Evolutionary conservation across 257 asterid genomes (phyloP).

Genomic region (Solanum commersonii): DNA sequence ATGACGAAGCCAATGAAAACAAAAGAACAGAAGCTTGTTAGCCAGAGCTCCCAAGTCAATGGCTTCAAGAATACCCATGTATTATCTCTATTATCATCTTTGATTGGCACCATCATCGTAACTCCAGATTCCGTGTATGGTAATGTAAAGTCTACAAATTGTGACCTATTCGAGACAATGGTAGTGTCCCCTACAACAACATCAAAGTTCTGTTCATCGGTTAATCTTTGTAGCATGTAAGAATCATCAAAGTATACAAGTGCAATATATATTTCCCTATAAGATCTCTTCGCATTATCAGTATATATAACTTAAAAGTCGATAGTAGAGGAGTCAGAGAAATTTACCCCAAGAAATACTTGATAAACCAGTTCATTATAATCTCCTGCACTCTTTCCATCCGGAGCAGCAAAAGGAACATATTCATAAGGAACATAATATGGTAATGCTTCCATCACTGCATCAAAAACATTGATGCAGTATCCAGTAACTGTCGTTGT

Average conservation of each 20-base stretch:
- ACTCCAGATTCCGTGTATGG: slow-evolving; percentile 46
- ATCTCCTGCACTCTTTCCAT: slow-evolving; percentile 13
- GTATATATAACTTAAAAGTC: not conserved
- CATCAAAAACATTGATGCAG: slow-evolving; percentile 41
- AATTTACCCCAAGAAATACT: slow-evolving; percentile 30
- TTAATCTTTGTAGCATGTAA: not conserved
- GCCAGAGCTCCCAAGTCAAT: slow-evolving; percentile 35
- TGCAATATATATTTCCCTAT: not conserved
- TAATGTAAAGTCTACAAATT: slow-evolving; percentile 37
- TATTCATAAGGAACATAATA: slow-evolving; percentile 31
- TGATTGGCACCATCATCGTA: slow-evolving; percentile 27
- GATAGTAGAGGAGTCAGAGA: not conserved
- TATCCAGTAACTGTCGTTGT: slow-evolving; percentile 22
- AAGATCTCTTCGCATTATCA: not conserved
- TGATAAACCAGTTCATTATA: slow-evolving; percentile 22
- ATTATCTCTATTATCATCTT: slow-evolving; percentile 3
- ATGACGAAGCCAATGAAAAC: slow-evolving; percentile 28
- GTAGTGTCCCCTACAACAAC: slow-evolving; percentile 40
- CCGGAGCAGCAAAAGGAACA: slow-evolving; percentile 25
- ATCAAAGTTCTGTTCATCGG: slow-evolving; percentile 10
- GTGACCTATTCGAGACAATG: slow-evolving; percentile 35
- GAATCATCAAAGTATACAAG: not conserved
- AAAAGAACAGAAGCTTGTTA: slow-evolving; percentile 24
- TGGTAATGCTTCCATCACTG: slow-evolving; percentile 32
- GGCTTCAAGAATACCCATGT: slow-evolving; percentile 44